Evolutionary conservation across 148 eudicot species (phyloP), one percentile per base, ranked within the genome.

Genomic region (Rhododendron griersonianum): DNA sequence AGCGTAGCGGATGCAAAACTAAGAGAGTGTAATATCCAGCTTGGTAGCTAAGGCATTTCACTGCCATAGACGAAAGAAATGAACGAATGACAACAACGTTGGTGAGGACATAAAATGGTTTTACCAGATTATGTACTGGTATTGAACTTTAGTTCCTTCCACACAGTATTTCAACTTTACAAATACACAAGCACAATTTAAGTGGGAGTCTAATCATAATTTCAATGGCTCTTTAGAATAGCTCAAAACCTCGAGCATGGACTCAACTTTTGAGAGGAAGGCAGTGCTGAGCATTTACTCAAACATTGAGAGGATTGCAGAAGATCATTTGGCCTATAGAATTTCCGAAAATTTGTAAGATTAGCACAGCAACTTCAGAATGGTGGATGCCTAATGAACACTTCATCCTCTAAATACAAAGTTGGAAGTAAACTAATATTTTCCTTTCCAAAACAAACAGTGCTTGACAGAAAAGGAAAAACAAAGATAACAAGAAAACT

Each of bases 181-280:
- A 48, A 13, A 5, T 45, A 25, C 57, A n/a, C 39, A 73, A 51
- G 44, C 50, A 2, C 77, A n/a, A 84, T 11, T 55, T 15, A 14
- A 75, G 45, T 5, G 21, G 57, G 35, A 18, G 44, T 75, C 21
- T 59, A 85, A 78, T 35, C 79, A 59, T 33, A 85, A 28, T 41
- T 28, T 41, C 23, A 78, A 10, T 41, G 82, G 63, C 28, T 85
- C 33, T 76, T 79, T 14, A 85, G 33, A 28, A 85, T 78, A 67
- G 53, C 39, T 39, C 39, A 16, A 85, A 57, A 37, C 23, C 33
- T 48, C 15, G 23, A 45, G 80, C 53, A 47, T 25, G 28, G 5
- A 45, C 7, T 48, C 57, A 48, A 79, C 59, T 13, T 48, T 79
- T 48, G 37, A 25, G 19, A 48, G 35, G 57, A 48, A 53, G 25